phyloP scores from a whole-genome alignment of 306 rosid genomes.

The Ceratonia siliqua region DNA sequence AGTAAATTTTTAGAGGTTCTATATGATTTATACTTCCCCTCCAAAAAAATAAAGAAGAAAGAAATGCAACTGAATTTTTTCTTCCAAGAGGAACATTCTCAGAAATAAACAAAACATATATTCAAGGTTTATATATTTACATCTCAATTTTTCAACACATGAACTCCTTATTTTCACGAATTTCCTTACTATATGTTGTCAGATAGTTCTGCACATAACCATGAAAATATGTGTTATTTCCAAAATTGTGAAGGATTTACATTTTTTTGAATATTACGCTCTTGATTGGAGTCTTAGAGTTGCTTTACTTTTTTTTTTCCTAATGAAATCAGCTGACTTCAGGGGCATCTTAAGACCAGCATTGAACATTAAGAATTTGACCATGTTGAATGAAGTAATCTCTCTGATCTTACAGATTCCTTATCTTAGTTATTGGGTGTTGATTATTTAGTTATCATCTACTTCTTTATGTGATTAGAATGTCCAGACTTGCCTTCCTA shows the following conservation, averaged over 20 bases:
- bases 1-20: neutral
- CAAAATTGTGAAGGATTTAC: neutral
- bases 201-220: neutral
- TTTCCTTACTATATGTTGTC: neutral
- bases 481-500: slow-evolving; percentile 69
- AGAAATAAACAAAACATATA: neutral
- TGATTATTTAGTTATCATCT: slow-evolving; percentile 21
- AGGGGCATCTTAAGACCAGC: slow-evolving; percentile 97
- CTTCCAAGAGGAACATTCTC: neutral
- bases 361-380: slow-evolving; percentile 64
- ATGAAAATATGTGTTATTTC: neutral
- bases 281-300: slow-evolving; percentile 38
- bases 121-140: neutral
- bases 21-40: neutral
- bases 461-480: slow-evolving; percentile 56
- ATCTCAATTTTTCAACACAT: neutral
- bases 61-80: too few species aligned
- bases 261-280: slow-evolving; percentile 7
- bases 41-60: neutral
- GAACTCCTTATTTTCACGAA: neutral
- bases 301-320: slow-evolving; percentile 34
- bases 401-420: slow-evolving; percentile 29
- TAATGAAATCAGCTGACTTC: slow-evolving; percentile 54
- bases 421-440: slow-evolving; percentile 16
- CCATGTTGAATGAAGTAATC: slow-evolving; percentile 61